Evolutionary conservation across 805 yeast genomes (phyloP), one percentile per base, ranked within the genome.

Genomic region (Yamadazyma sp.): DNA sequence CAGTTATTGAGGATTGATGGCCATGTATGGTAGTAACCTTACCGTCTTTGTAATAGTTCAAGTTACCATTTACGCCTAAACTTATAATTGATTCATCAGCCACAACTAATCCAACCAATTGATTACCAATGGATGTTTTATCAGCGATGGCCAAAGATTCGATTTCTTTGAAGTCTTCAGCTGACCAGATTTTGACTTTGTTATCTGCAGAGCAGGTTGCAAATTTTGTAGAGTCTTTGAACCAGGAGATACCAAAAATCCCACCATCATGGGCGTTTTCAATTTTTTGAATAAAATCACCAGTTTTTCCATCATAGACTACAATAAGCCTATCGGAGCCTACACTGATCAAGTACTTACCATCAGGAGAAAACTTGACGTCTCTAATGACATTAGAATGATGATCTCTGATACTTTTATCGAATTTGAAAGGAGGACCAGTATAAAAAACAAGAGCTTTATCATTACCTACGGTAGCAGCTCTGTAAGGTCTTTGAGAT

Each of bases 351-450:
- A 86, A 71, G 54, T 64, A 71, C 36, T 73, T 73, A 15, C 97
- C 98, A 49, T 80, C 82, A 15, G 89, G 87, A 4, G 95, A 79
- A 55, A 80, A 93, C 45, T 76, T 73, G 7, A 87, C 93, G 50
- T 81, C 96, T 46, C 87, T 73, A 18, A 86, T 78, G 43, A 86
- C 82, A 52, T 85, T 87, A 12, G 77, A 65, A 58, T 91, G 97
- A 46, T 79, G 68, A 4, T 80, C 82, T 48, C 94, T 72, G 31
- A 79, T 76, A 50, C 89, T 78, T 28, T 76, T 71, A 27, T 75
- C 70, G 53, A 91, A 93, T 56, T 86, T 86, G 71, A 89, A 93
- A 0, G 98, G 98, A 3, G 97, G 96, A 1, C 98, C 98, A 35
- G 80, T 79, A 53, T 75, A 79, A 53, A 88, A 88, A 2, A 89